Evolutionary conservation across 768 basidiomycete species (phyloP).

Genomic region (Mycena pura): DNA sequence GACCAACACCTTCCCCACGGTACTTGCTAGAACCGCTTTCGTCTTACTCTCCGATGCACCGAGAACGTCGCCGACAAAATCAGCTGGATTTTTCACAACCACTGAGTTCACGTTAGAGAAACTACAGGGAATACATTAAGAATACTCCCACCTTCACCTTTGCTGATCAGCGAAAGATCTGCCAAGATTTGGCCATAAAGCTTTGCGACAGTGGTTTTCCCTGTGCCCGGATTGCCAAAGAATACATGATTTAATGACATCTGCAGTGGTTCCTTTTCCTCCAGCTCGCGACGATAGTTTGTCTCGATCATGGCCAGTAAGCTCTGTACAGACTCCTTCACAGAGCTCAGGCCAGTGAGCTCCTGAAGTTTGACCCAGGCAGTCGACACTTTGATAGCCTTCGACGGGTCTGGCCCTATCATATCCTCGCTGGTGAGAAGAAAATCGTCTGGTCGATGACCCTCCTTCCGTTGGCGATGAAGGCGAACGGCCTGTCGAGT

Average conservation of each 20-base stretch:
- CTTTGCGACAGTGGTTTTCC: slow-evolving; percentile 74
- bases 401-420: slow-evolving; percentile 69
- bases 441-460: slow-evolving; percentile 54
- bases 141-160: slow-evolving; percentile 63
- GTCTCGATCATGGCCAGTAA: slow-evolving; percentile 52
- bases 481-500: slow-evolving; percentile 64
- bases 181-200: slow-evolving; percentile 69
- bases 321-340: slow-evolving; percentile 60
- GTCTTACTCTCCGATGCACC: slow-evolving; percentile 72
- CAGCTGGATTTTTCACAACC: slow-evolving; percentile 69
- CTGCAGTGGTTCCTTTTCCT: slow-evolving; percentile 57
- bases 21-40: slow-evolving; percentile 63
- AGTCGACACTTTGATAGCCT: slow-evolving; percentile 49
- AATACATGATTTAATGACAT: slow-evolving; percentile 70
- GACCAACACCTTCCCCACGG: slow-evolving; percentile 70
- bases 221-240: slow-evolving; percentile 72
- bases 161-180: slow-evolving; percentile 70
- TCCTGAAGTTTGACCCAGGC: slow-evolving; percentile 60
- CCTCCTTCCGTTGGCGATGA: slow-evolving; percentile 45
- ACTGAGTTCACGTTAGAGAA: slow-evolving; percentile 45
- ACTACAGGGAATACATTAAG: background rate
- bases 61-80: slow-evolving; percentile 65
- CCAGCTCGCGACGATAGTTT: slow-evolving; percentile 68
- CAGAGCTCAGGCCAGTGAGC: slow-evolving; percentile 60
- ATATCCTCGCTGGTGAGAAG: slow-evolving; percentile 59